phyloP scores from a whole-genome alignment of 768 basidiomycete genomes.

The Ramaria sp. region DNA sequence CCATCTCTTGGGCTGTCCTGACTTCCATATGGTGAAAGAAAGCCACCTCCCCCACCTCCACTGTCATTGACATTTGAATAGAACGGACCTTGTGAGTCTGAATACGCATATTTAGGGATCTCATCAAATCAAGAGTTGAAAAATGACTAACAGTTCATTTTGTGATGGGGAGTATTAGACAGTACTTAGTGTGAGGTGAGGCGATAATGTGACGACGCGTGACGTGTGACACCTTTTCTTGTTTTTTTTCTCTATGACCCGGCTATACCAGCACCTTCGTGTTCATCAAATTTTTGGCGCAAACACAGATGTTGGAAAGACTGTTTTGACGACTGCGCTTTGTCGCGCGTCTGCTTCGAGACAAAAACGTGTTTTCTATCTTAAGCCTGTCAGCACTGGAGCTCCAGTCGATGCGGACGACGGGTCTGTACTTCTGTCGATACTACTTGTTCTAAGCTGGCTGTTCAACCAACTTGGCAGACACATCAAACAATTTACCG shows the following conservation, averaged over 20 bases:
- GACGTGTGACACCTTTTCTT: background rate
- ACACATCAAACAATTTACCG: background rate
- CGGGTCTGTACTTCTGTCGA: constrained; percentile 36
- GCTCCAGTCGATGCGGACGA: constrained; percentile 74
- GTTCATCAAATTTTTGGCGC: constrained; percentile 91
- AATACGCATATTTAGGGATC: background rate
- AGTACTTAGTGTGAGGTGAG: background rate
- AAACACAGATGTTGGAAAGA: constrained; percentile 95
- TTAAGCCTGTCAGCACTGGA: constrained; percentile 93
- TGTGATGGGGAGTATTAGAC: background rate
- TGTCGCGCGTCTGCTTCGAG: constrained; percentile 60
- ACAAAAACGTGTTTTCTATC: constrained; percentile 46
- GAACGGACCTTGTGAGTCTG: background rate
- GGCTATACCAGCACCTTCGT: constrained; percentile 76
- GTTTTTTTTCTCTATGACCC: constrained; percentile 47
- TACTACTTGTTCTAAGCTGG: background rate
- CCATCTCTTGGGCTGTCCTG: constrained; percentile 7
- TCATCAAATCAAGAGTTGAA: background rate
- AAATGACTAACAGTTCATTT: background rate
- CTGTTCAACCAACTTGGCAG: background rate
- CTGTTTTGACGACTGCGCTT: constrained; percentile 78
- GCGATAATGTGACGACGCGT: background rate
- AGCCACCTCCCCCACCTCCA: constrained; percentile 7
- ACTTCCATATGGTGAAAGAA: constrained; percentile 3
- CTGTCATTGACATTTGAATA: constrained; percentile 3